Base-by-base conservation (phyloP, 139 green algal species). In the Tetradesmus lagerheimii region DNA sequence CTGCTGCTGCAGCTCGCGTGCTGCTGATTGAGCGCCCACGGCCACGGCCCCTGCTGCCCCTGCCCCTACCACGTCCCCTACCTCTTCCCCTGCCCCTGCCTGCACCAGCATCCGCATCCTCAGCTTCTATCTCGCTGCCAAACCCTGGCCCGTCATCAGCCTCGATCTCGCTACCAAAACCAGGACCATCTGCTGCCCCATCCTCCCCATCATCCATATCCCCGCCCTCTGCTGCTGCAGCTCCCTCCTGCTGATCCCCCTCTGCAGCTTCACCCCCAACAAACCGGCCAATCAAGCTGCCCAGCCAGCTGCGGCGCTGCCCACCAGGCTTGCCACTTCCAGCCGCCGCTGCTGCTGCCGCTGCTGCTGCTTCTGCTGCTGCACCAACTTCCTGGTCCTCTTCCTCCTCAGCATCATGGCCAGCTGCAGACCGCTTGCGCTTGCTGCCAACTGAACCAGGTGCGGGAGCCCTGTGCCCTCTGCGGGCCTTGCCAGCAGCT, bases 241-340 rank as follows among this genome's bases (percentile, higher is more conserved):
- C 82, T 79, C 35, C n/a, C 47, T 62, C 8, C 50, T 47, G 31
- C 34, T 47, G 50, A 39, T 37, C 34, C 23, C 9, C 57, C 25
- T 50, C 57, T 79, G 16, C 82, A 38, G 35, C 82, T 29, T 74
- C 45, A 35, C 82, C 82, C 5, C 82, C 57, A 38, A 87, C 29
- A 35, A 87, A 43, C 1, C 82, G 35, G 11, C 82, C 53, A 37
- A 87, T 41, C 57, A 87, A 78, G 23, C 82, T 45, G 35, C 82
- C 82, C 57, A 87, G 82, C 82, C 82, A 87, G 82, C 82, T 87
- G 41, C 41, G 71, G 23, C 82, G 64, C 39, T 38, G 80, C n/a
- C 57, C 34, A 53, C 38, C 57, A 53, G 53, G 53, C 57, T 78
- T 87, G 82, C 34, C 71, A 79, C 11, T 53, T 27, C 12, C 35